phyloP scores from a whole-genome alignment of 306 rosid genomes.

The Corylus americana region DNA sequence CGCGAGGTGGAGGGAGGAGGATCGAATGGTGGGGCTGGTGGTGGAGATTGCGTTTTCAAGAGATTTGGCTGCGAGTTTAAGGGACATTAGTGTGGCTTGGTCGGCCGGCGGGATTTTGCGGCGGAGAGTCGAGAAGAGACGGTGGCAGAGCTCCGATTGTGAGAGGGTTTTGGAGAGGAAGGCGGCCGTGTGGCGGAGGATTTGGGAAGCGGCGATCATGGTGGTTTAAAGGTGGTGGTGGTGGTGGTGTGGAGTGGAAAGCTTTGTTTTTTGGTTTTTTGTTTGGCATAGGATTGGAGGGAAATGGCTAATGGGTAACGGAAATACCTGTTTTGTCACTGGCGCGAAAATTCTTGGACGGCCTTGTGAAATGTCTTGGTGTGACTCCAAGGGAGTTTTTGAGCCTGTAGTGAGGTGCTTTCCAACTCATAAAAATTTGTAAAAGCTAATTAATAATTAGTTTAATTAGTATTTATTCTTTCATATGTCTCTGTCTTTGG shows the following conservation, averaged over 20 bases:
- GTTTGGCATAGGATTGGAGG: neutral
- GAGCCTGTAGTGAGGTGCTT: too few relatives aligned
- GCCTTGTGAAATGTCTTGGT: conserved; percentile 28
- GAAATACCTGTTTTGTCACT: conserved; percentile 30
- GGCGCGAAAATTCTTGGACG: conserved; percentile 34
- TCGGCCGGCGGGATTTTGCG: conserved; percentile 23
- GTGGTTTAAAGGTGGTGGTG: conserved; percentile 22
- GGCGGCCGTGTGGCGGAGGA: conserved; percentile 50
- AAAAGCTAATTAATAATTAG: too few relatives aligned
- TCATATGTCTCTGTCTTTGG: too few relatives aligned
- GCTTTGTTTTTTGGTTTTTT: neutral
- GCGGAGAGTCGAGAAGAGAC: conserved; percentile 43
- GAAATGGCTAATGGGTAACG: conserved; percentile 7
- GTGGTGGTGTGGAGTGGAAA: conserved; percentile 3
- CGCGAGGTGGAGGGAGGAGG: conserved; percentile 60
- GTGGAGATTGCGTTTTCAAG: conserved; percentile 56
- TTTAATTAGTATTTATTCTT: too few relatives aligned
- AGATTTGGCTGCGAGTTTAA: conserved; percentile 56
- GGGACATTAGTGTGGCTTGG: conserved; percentile 40
- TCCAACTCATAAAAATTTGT: too few relatives aligned
- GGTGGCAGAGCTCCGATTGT: conserved; percentile 51
- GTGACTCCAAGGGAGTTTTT: conserved; percentile 6
- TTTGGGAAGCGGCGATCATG: conserved; percentile 44
- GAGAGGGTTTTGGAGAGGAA: conserved; percentile 50
- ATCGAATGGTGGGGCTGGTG: conserved; percentile 36